Conservation (phyloP, 2,329 filamentous ascomycete species). For the Penicillium glabrum region DNA sequence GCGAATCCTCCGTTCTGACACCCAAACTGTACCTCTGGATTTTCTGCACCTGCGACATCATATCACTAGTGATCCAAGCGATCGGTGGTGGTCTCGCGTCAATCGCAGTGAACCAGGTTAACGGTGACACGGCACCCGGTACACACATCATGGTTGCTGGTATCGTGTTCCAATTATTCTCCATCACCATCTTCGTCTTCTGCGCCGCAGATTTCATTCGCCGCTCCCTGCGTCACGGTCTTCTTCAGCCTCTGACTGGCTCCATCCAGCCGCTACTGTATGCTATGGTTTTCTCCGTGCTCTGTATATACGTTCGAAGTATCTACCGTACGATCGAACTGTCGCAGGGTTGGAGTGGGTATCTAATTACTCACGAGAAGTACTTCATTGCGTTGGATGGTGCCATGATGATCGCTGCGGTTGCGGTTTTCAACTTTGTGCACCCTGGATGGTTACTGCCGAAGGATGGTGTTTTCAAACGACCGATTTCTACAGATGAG, state of each 20-base stretch:
- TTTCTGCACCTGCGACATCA: conserved; percentile 54
- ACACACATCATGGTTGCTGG: conserved; percentile 55
- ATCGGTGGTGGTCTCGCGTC: conserved; percentile 55
- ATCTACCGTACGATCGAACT: conserved; percentile 55
- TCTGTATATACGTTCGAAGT: conserved; percentile 49
- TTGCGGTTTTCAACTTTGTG: conserved; percentile 46
- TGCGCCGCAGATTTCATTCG: conserved; percentile 50
- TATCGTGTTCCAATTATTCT: conserved; percentile 59
- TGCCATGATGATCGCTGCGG: conserved; percentile 49
- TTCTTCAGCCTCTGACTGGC: conserved; percentile 24
- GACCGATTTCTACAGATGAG: conserved; percentile 11
- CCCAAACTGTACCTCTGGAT: conserved; percentile 49
- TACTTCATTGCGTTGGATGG: conserved; percentile 54
- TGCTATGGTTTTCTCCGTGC: conserved; percentile 44
- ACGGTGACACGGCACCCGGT: conserved; percentile 49
- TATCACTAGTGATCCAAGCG: conserved; percentile 58
- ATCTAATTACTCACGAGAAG: conserved; percentile 51
- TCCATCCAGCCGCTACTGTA: conserved; percentile 32
- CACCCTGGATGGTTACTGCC: conserved; percentile 47
- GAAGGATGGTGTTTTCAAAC: conserved; percentile 4
- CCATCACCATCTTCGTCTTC: conserved; percentile 54
- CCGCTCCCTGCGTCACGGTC: conserved; percentile 27
- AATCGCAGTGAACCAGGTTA: conserved; percentile 42
- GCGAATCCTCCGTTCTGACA: conserved; percentile 43
- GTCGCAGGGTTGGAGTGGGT: conserved; percentile 51